Evolutionary conservation across 257 asterid species (phyloP), one percentile per base, ranked within the genome.

Genomic region (Nemophila menziesii): DNA sequence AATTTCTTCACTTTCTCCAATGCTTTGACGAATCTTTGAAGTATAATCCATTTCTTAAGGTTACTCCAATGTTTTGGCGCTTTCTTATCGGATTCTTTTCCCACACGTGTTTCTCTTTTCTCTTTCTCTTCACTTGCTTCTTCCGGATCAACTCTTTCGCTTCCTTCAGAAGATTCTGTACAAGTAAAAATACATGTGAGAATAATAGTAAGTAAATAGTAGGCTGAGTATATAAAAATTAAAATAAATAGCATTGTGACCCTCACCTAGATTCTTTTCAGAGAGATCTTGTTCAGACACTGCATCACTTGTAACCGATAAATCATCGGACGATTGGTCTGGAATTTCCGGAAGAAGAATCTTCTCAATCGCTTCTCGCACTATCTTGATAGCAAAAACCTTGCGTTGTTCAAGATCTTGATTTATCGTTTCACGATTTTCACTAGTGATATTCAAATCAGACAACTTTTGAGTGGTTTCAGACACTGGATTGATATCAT

Each of bases 341-440:
- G 82, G 94, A 60, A 90, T 77, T 56, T 85, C 96, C 5, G 99
- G 93, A 46, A 90, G 92, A 55, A 90, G 99, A 67, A 90, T 77
- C 75, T 75, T 90, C 77, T 90, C 99, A 18, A 90, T 75, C 7
- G 96, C 96, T 65, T 90, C 93, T 26, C 94, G 67, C 4, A 90
- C 99, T 24, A 90, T 78, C 81, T 81, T 81, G 62, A 85, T 71
- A 0, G 96, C 93, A 16, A 72, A 66, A 49, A 81, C 43, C 51
- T 90, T 90, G 15, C 80, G 79, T 24, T 61, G 23, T 62, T 81
- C 94, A 17, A 72, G 54, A 17, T 79, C 98, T 69, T 58, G 75
- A 48, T 51, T 67, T 21, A 60, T 78, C 2, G 71, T 40, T n/a
- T 75, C 80, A 38, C 52, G 55, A 8, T 49, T 49, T 7, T 19